Base-by-base conservation (phyloP, 192 early-diverging fungal genomes). In the Diversispora epigaea region DNA sequence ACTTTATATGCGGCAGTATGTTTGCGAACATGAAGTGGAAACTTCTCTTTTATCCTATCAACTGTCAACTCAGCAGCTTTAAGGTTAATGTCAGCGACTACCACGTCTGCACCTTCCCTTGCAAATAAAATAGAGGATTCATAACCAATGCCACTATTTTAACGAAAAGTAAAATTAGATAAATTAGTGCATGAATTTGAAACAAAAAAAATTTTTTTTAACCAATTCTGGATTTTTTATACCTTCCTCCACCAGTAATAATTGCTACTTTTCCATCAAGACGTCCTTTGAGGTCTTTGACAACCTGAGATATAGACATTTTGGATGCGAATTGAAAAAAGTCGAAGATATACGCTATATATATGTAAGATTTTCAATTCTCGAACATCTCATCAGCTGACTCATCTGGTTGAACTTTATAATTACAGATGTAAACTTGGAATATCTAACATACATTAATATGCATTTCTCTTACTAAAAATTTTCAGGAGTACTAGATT, bases 191-290 rank as follows among this genome's bases (percentile, higher is more conserved):
- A 32, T 32, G 25, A 32, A 32, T 32, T 32, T 2, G 25, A 32
- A 32, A 32, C 25, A 32, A 32, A 32, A 32, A 32, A 32, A 32
- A 32, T 32, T 32, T 32, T n/a, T n/a, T n/a, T n/a, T n/a, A n/a
- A n/a, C n/a, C 25, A 32, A 32, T 32, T 32, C 25, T 1, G 25
- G 25, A 32, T 19, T 45, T 56, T 9, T 77, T 81, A 80, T 84
- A 89, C 92, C 89, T 87, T 74, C 87, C 91, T 66, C 91, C 91
- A 67, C 93, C 93, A 63, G 93, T 95, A 68, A 95, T 87, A 70
- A 95, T 82, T 19, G 91, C 91, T 19, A 95, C 93, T 81, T 93
- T 95, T 45, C 81, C 85, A 52, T 76, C 78, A 52, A 92, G 83
- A 77, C 89, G 82, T 9, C 71, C 58, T 25, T 49, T 73, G 39